A percentile compares a stretch with the other conserved stretches of the same genome.
phyloP scores from a whole-genome alignment of 495 filamentous ascomycete species.

The Pseudoneurospora amorphoporcata region DNA sequence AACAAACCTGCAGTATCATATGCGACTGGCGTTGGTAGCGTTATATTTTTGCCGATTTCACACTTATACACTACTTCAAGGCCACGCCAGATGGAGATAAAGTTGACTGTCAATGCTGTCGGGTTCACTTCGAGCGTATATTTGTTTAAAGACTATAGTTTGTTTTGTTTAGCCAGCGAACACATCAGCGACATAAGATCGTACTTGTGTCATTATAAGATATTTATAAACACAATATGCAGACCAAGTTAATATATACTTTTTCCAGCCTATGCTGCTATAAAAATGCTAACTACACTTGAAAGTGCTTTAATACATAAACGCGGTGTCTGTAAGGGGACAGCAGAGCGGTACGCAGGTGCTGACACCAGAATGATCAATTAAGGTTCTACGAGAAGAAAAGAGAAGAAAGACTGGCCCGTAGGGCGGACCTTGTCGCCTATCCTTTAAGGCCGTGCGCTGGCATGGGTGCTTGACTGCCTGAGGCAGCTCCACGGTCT shows the following conservation, averaged over 20 bases:
- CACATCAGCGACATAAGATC: not conserved
- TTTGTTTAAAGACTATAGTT: not conserved
- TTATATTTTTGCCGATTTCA: not conserved
- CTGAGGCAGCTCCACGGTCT: too few species aligned
- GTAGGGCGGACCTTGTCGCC: too few species aligned
- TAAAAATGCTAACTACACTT: too few species aligned
- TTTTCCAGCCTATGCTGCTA: too few species aligned
- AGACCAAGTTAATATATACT: not conserved
- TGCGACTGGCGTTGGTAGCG: not conserved
- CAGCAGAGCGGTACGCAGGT: too few species aligned
- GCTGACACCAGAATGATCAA: too few species aligned
- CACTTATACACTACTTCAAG: not conserved
- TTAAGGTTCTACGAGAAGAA: too few species aligned
- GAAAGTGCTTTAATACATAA: too few species aligned
- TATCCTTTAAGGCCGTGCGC: too few species aligned
- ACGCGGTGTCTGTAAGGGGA: too few species aligned
- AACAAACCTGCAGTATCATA: not conserved
- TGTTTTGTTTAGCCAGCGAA: not conserved
- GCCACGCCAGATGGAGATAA: not conserved
- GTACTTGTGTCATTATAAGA: not conserved
- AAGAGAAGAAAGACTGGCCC: too few species aligned
- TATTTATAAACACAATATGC: not conserved
- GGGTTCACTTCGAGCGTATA: not conserved
- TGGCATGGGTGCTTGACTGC: too few species aligned
- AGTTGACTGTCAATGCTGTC: not conserved